These are phyloP conservation scores for Termitomyces sp. DNA, from an alignment of 1,284 basidiomycete genomes.

Conservation along the genomic window DNA sequence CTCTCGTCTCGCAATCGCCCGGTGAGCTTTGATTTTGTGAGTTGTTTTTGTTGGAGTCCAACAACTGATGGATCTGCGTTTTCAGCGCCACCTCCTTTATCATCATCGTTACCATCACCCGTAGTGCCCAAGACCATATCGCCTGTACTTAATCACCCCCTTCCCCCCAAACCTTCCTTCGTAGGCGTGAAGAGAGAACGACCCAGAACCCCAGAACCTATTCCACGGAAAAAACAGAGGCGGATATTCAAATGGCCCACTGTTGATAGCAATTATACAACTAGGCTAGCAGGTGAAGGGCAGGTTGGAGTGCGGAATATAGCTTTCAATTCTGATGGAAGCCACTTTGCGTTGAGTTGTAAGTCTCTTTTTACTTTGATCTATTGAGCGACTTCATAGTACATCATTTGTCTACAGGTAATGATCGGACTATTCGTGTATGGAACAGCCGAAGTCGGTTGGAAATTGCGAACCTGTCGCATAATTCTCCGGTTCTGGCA, in stretches of 20 bases:
- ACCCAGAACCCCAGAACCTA: conserved; percentile 22
- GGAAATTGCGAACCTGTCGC: conserved; percentile 41
- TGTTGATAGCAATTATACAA: conserved; percentile 30
- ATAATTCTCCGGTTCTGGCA: conserved; percentile 37
- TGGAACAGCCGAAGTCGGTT: conserved; percentile 38
- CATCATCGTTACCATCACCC: conserved; percentile 2
- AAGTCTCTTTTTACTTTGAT: conserved; percentile 19
- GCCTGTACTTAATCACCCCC: conserved; percentile 22
- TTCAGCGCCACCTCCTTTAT: conserved; percentile 2
- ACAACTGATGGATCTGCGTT: not conserved
- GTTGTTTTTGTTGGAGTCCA: not conserved
- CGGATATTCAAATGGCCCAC: conserved; percentile 39
- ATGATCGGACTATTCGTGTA: conserved; percentile 55
- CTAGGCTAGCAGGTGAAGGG: conserved; percentile 38
- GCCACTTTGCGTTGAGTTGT: conserved; percentile 47
- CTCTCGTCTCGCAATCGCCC: conserved; percentile 6
- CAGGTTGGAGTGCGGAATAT: conserved; percentile 40
- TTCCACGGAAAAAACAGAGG: conserved; percentile 26
- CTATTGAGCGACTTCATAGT: not conserved
- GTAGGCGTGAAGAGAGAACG: conserved; percentile 36
- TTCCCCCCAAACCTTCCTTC: conserved; percentile 23
- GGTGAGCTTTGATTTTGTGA: not conserved
- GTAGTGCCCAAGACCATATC: not conserved
- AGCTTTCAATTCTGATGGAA: conserved; percentile 43
- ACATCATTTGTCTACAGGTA: conserved; percentile 29